Percentiles rank a stretch among this genome's conserved stretches.
Evolutionary conservation across 495 filamentous ascomycete genomes (phyloP).

Genomic region (Hypomontagnella monticulosa): DNA sequence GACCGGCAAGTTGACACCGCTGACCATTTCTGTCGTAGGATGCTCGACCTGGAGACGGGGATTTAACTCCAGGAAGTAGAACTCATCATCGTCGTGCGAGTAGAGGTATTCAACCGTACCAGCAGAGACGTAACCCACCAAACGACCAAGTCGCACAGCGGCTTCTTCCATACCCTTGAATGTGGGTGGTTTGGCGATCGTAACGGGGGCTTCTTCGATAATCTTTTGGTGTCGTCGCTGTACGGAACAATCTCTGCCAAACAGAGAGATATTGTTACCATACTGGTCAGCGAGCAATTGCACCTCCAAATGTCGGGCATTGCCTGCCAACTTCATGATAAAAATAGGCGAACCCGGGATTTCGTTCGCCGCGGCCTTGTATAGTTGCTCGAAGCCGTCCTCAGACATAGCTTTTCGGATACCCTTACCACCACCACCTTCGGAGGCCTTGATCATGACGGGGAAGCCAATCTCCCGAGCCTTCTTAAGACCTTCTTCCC

Average conservation of each 20-base stretch:
- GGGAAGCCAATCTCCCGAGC: conserved; percentile 95
- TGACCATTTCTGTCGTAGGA: conserved; percentile 99
- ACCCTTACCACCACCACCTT: conserved; percentile 99
- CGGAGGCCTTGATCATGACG: conserved; percentile 99
- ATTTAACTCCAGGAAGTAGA: conserved; percentile 99
- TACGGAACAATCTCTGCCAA: conserved; percentile 98
- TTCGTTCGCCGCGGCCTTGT: conserved; percentile 95
- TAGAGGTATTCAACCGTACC: conserved; percentile 99
- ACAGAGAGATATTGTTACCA: conserved; percentile 98
- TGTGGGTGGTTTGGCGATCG: conserved; percentile 85
- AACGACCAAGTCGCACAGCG: conserved; percentile 88
- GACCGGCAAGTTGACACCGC: conserved; percentile 94
- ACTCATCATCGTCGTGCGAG: conserved; percentile 97
- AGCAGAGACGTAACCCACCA: conserved; percentile 98
- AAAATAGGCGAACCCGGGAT: conserved; percentile 99
- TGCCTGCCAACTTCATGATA: conserved; percentile 99
- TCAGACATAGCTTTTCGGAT: conserved; percentile 94
- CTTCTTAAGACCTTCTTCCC: conserved; percentile 87
- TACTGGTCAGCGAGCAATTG: conserved; percentile 98
- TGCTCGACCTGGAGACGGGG: conserved; percentile 99
- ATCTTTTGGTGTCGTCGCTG: conserved; percentile 99
- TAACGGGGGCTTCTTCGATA: conserved; percentile 98
- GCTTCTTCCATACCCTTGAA: conserved; percentile 98
- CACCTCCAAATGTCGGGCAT: conserved; percentile 95
- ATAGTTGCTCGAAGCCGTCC: conserved; percentile 82